These are phyloP conservation scores for Microdochium nivale DNA, from an alignment of 2,329 filamentous ascomycete genomes.

Conservation along the genomic window DNA sequence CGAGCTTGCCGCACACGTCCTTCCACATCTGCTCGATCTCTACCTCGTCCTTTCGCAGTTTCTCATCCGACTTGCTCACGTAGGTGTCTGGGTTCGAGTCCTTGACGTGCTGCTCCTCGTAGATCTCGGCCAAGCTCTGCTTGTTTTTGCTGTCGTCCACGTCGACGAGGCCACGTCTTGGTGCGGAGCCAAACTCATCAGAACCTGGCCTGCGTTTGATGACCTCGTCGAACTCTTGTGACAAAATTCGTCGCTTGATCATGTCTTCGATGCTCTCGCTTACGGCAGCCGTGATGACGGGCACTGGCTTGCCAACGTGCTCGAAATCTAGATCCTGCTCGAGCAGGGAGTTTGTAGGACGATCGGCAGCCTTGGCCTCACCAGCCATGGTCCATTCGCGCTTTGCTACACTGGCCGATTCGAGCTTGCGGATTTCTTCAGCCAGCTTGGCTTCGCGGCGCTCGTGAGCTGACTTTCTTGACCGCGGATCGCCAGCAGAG, in stretches of 20 bases:
- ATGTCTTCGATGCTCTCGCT: conserved; percentile 88
- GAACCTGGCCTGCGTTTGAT: conserved; percentile 72
- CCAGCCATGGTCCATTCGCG: conserved; percentile 85
- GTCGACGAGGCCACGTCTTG: conserved; percentile 66
- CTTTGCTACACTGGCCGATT: conserved; percentile 82
- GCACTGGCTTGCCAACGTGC: conserved; percentile 86
- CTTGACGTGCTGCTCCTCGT: conserved; percentile 86
- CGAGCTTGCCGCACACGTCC: conserved; percentile 69
- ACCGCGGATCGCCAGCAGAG: conserved; percentile 61
- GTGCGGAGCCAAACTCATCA: conserved; percentile 48
- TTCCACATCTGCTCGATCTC: conserved; percentile 81
- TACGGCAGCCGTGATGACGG: conserved; percentile 85
- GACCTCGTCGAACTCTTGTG: conserved; percentile 88
- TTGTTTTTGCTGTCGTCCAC: conserved; percentile 82
- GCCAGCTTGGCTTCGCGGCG: conserved; percentile 75
- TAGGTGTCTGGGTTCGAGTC: conserved; percentile 69
- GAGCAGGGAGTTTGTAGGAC: conserved; percentile 84
- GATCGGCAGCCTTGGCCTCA: conserved; percentile 73
- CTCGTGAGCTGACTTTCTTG: conserved; percentile 77
- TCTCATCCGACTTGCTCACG: conserved; percentile 74
- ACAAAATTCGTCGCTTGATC: conserved; percentile 86
- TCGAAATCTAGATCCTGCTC: conserved; percentile 96
- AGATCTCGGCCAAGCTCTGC: conserved; percentile 82
- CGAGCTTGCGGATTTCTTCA: conserved; percentile 85
- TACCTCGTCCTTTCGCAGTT: conserved; percentile 69